Conservation (phyloP, 2,329 filamentous ascomycete genomes). For the Fusarium dlaminii region DNA sequence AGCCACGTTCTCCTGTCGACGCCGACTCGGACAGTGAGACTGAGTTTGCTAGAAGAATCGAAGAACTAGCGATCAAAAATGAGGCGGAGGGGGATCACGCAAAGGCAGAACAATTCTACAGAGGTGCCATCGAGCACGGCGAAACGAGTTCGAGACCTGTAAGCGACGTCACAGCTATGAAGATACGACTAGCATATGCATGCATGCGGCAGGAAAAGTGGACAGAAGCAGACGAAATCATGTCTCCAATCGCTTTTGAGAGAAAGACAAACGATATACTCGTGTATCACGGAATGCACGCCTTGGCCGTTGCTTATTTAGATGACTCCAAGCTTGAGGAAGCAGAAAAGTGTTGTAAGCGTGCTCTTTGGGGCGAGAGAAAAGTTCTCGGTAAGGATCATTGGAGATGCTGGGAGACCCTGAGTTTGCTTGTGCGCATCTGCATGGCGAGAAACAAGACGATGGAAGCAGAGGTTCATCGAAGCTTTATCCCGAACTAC, state of each 20-base stretch:
- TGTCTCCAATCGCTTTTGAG: not conserved
- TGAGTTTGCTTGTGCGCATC: not conserved
- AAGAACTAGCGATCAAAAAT: not conserved
- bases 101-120: not conserved
- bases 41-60: not conserved
- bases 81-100: not conserved
- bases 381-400: not conserved
- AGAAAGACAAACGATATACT: not conserved
- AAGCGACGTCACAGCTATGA: not conserved
- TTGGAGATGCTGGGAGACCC: not conserved
- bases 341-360: not conserved
- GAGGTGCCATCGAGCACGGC: not conserved
- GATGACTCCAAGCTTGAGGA: not conserved
- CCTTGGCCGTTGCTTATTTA: not conserved
- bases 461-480: not conserved
- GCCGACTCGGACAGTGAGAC: not conserved
- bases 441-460: not conserved
- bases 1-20: not conserved
- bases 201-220: not conserved
- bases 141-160: not conserved
- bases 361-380: not conserved
- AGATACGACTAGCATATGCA: not conserved
- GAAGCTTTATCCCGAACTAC: not conserved
- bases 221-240: not conserved
- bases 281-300: not conserved